Evolutionary conservation across 2,329 filamentous ascomycete species (phyloP).

Genomic region (Xylariaceae sp.): DNA sequence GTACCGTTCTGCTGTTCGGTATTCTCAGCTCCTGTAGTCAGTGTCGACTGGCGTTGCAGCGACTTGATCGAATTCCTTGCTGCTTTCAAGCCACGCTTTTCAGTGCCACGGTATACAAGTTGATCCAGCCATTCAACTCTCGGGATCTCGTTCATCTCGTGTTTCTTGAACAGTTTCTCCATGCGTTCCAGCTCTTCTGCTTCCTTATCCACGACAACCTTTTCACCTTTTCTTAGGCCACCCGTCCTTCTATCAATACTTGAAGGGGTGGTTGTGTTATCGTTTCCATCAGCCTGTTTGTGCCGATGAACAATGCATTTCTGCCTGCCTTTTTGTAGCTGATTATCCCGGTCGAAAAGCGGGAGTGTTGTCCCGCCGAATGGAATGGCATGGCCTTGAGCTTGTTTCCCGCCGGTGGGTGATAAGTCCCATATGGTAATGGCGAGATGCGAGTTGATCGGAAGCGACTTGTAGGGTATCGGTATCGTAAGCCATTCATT

Average conservation of each 20-base stretch:
- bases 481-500: conserved; percentile 95
- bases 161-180: conserved; percentile 91
- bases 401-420: conserved; percentile 70
- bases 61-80: conserved; percentile 66
- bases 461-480: conserved; percentile 79
- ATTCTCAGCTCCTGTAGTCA: conserved; percentile 38
- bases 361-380: conserved; percentile 93
- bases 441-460: conserved; percentile 79
- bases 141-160: conserved; percentile 95
- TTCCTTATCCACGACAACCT: conserved; percentile 66
- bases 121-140: conserved; percentile 95
- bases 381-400: conserved; percentile 77
- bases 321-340: conserved; percentile 86
- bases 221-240: conserved; percentile 51
- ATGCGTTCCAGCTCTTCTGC: conserved; percentile 85
- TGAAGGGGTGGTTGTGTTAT: conserved; percentile 77
- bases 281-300: conserved; percentile 81
- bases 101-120: conserved; percentile 86
- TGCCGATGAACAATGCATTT: conserved; percentile 86
- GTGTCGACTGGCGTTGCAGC: conserved; percentile 50
- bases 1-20: conserved; percentile 38
- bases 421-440: conserved; percentile 96
- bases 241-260: conserved; percentile 59
- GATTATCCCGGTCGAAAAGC: conserved; percentile 91
- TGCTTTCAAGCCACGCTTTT: conserved; percentile 71